Evolutionary conservation across 495 filamentous ascomycete species (phyloP), one percentile per base, ranked within the genome.

Genomic region (Xylaria nigripes): DNA sequence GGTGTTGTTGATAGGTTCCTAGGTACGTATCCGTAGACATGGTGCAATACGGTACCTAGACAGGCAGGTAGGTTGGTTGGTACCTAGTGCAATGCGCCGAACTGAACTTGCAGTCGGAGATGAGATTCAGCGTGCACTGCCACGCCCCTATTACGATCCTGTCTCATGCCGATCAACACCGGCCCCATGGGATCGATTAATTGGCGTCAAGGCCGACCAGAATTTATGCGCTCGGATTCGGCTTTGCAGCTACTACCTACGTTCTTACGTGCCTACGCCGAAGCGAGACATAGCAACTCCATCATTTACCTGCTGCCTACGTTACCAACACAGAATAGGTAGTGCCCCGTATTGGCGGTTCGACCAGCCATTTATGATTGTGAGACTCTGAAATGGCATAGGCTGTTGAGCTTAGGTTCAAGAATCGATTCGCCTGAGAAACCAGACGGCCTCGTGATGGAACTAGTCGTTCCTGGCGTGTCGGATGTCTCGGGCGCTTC

Each of bases 401-500:
- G n/a, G n/a, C n/a, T n/a, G n/a, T n/a, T n/a, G n/a, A n/a, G n/a
- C n/a, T n/a, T n/a, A n/a, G 27, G 27, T 30, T 30, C 10, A 30
- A 30, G 27, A 30, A 13, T 2, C 48, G 44, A 54, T 48, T 24
- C 44, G 51, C 42, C 51, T 54, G 51, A 42, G 44, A 54, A 21
- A 42, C 41, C 44, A 16, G 51, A 54, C 44, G 51, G 47, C 51
- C 44, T 54, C 51, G 51, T 54, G 36, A 32, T 38, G 25, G 18
- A 25, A 1, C 34, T 13, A 24, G 18, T 48, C 29, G 30, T 48
- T 24, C 22, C 25, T 38, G 45, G 25, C 16, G 51, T 40, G 44
- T 45, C 44, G 30, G 7, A 54, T 54, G 51, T 54, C 51, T 54
- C 51, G 45, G 51, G 15, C 45, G 23, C 40, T 48, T 48, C 44